phyloP scores from a whole-genome alignment of 805 yeast species.

The Metschnikowia santaceciliae region DNA sequence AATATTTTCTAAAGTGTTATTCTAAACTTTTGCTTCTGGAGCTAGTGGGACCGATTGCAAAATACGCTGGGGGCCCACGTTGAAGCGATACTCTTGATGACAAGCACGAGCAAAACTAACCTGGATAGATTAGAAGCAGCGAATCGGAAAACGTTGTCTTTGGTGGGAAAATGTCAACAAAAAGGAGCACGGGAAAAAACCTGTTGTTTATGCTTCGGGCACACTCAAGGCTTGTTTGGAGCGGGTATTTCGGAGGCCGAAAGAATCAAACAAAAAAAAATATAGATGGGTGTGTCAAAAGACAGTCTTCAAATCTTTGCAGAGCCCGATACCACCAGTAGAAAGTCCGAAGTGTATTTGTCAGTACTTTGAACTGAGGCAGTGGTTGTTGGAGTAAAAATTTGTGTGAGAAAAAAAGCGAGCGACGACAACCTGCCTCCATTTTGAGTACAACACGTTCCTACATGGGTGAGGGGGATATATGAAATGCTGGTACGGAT shows the following conservation, averaged over 20 bases:
- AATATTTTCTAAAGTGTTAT: background rate
- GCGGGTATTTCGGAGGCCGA: background rate
- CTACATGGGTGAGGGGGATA: conserved; percentile 1
- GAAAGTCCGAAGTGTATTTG: background rate
- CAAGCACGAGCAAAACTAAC: background rate
- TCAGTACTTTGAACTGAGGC: background rate
- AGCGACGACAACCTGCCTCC: conserved; percentile 15
- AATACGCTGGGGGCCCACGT: background rate
- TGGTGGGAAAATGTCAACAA: too few species aligned
- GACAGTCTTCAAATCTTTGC: background rate
- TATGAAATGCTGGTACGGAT: background rate
- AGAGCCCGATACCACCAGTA: background rate
- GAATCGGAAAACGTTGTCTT: background rate
- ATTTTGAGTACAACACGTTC: conserved; percentile 21
- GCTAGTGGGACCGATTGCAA: background rate
- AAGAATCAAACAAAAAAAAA: background rate
- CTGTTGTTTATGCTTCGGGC: background rate
- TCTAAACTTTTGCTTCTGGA: background rate
- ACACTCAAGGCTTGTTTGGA: background rate
- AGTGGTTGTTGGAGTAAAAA: conserved; percentile 2
- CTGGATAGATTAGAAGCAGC: background rate
- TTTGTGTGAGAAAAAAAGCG: conserved; percentile 13
- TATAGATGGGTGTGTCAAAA: too few species aligned
- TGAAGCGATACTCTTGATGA: background rate
- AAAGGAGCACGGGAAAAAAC: background rate